A percentile compares a stretch with the other conserved stretches of the same genome.
Conservation (phyloP, 352 stramenopile species). For the Globisporangium spinosum region DNA sequence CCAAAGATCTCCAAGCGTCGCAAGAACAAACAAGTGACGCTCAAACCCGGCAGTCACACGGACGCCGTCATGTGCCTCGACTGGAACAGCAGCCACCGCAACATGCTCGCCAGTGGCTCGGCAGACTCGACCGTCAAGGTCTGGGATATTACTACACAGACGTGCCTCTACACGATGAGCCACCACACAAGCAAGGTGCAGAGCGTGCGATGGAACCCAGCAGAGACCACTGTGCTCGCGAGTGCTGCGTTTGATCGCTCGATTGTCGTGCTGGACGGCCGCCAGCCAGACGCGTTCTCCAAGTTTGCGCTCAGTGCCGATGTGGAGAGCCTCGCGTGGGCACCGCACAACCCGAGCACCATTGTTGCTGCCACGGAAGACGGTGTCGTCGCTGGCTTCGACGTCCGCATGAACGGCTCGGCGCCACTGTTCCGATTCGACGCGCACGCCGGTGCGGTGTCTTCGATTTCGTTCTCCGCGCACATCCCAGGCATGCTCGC, state of each 20-base stretch:
- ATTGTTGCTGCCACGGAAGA: constrained; percentile 94
- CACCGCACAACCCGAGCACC: constrained; percentile 89
- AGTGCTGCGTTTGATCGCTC: constrained; percentile 94
- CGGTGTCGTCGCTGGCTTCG: constrained; percentile 91
- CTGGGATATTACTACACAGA: constrained; percentile 91
- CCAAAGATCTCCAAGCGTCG: constrained; percentile 66
- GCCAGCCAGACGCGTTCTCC: constrained; percentile 76
- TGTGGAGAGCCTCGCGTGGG: constrained; percentile 92
- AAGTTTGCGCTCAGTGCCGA: constrained; percentile 82
- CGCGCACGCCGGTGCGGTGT: constrained; percentile 87
- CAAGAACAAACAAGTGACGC: constrained; percentile 60
- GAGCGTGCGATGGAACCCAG: constrained; percentile 94
- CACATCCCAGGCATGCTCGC: constrained; percentile 92
- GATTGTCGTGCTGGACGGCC: constrained; percentile 93
- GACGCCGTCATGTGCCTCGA: constrained; percentile 98
- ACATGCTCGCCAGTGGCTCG: constrained; percentile 97
- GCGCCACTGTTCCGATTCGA: constrained; percentile 91
- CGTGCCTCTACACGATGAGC: constrained; percentile 93
- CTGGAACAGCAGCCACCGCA: constrained; percentile 96
- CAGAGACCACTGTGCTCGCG: constrained; percentile 94
- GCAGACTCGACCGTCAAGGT: constrained; percentile 98
- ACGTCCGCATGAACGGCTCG: constrained; percentile 94
- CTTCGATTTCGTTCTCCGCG: constrained; percentile 80
- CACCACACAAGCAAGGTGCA: constrained; percentile 99
- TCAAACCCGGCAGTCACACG: constrained; percentile 94